A percentile compares a stretch with the other conserved stretches of the same genome.
Evolutionary conservation across 345 rosid genomes (phyloP).

Genomic region (Gossypioides kirkii): DNA sequence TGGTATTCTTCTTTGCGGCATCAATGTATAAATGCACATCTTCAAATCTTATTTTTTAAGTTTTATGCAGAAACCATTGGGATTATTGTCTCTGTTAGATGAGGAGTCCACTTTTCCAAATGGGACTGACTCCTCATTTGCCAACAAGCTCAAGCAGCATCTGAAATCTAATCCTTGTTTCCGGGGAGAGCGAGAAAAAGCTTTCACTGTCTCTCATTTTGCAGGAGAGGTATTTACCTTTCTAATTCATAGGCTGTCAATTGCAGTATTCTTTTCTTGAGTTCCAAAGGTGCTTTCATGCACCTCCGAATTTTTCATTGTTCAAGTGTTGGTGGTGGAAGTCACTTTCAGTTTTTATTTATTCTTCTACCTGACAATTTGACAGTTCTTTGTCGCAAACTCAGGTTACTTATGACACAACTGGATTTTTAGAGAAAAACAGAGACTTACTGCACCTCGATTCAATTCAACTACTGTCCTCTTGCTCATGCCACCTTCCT

Average conservation of each 20-base stretch:
- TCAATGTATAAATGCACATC: conserved; percentile 1
- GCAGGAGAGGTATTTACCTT: conserved; percentile 81
- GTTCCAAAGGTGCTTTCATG: not conserved
- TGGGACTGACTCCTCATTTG: conserved; percentile 90
- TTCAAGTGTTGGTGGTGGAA: not conserved
- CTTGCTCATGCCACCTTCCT: conserved; percentile 85
- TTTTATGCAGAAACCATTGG: conserved; percentile 87
- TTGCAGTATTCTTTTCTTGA: not conserved
- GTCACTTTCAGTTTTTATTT: not conserved
- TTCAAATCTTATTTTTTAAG: conserved; percentile 12
- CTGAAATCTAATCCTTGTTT: conserved; percentile 67
- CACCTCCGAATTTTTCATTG: not conserved
- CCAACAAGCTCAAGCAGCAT: conserved; percentile 93
- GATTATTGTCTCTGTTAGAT: conserved; percentile 80
- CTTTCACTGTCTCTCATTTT: conserved; percentile 79
- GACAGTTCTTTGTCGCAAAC: conserved; percentile 25
- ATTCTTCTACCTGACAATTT: conserved; percentile 21
- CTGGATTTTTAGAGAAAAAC: conserved; percentile 94
- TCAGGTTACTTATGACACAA: conserved; percentile 90
- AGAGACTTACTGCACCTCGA: conserved; percentile 91
- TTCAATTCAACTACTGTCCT: conserved; percentile 86
- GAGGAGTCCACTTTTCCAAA: conserved; percentile 98
- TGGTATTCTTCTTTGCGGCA: not conserved
- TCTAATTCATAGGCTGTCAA: not conserved
- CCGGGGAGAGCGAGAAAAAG: conserved; percentile 74